A percentile compares a stretch with the other conserved stretches of the same genome.
phyloP scores from a whole-genome alignment of 352 stramenopile species.

The Pythium vanterpoolii region DNA sequence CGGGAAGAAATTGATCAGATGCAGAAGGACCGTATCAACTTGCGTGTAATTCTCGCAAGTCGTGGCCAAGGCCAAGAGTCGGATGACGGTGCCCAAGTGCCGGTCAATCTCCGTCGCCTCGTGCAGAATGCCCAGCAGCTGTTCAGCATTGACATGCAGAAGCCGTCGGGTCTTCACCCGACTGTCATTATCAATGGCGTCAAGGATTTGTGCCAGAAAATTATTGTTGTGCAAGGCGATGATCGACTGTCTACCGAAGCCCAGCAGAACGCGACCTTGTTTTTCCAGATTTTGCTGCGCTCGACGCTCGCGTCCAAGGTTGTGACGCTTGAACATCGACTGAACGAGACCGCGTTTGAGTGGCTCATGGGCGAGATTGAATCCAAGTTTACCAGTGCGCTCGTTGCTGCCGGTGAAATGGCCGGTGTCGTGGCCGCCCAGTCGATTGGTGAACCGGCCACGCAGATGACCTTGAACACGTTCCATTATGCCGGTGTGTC shows the following conservation, averaged over 20 bases:
- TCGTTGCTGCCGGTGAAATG: slow-evolving; percentile 94
- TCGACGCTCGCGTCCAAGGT: slow-evolving; percentile 96
- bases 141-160: slow-evolving; percentile 91
- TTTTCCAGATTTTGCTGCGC: slow-evolving; percentile 98
- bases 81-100: slow-evolving; percentile 88
- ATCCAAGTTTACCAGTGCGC: slow-evolving; percentile 83
- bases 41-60: slow-evolving; percentile 94
- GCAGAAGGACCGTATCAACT: slow-evolving; percentile 92
- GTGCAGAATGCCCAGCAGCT: slow-evolving; percentile 97
- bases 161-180: slow-evolving; percentile 92
- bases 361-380: slow-evolving; percentile 96
- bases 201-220: slow-evolving; percentile 91
- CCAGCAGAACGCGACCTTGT: slow-evolving; percentile 97
- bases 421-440: slow-evolving; percentile 97
- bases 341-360: slow-evolving; percentile 89
- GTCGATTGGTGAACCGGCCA: slow-evolving; percentile 95
- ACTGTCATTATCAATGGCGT: slow-evolving; percentile 89
- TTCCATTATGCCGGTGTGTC: slow-evolving; percentile 99
- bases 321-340: slow-evolving; percentile 93
- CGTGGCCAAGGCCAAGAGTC: slow-evolving; percentile 92
- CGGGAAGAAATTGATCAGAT: slow-evolving; percentile 93
- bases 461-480: slow-evolving; percentile 97
- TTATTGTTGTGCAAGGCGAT: slow-evolving; percentile 95
- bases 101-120: slow-evolving; percentile 93
- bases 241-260: slow-evolving; percentile 95